Conservation (phyloP, 208 protist species). For the Blechomonas ayalai region DNA sequence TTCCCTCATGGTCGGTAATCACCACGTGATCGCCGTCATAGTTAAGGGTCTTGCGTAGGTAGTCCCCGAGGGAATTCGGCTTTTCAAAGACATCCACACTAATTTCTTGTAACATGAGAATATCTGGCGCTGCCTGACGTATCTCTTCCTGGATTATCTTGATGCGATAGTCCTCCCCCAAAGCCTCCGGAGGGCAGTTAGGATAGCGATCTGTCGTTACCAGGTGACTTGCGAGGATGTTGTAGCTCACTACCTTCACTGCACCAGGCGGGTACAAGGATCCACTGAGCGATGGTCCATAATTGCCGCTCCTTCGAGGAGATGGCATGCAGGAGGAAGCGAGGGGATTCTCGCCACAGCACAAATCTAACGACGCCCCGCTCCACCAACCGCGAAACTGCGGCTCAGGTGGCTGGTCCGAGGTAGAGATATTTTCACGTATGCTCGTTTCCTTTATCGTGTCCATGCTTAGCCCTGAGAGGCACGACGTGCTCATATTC, state of each 20-base stretch:
- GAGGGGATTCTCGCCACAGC: too few species aligned
- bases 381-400: conserved; percentile 59
- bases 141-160: conserved; percentile 60
- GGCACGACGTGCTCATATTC: conserved; percentile 37
- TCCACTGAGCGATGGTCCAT: background rate
- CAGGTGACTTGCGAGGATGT: conserved; percentile 69
- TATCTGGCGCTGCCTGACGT: conserved; percentile 29
- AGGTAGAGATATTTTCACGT: conserved; percentile 8
- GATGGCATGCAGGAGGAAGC: too few species aligned
- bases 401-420: conserved; percentile 6
- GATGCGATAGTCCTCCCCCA: conserved; percentile 74
- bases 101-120: conserved; percentile 68
- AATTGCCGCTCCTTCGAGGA: too few species aligned
- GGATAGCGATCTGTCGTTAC: conserved; percentile 70
- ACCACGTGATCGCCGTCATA: conserved; percentile 63
- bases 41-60: conserved; percentile 28
- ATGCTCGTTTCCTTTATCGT: conserved; percentile 44
- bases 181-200: conserved; percentile 38
- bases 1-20: conserved; percentile 53
- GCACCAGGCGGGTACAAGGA: background rate
- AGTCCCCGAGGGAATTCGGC: conserved; percentile 35
- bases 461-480: conserved; percentile 63
- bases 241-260: conserved; percentile 71
- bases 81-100: conserved; percentile 61
- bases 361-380: too few species aligned